Evolutionary conservation across 78 protist species (phyloP), one percentile per base, ranked within the genome.

Genomic region (Dictyostelium citrinum): DNA sequence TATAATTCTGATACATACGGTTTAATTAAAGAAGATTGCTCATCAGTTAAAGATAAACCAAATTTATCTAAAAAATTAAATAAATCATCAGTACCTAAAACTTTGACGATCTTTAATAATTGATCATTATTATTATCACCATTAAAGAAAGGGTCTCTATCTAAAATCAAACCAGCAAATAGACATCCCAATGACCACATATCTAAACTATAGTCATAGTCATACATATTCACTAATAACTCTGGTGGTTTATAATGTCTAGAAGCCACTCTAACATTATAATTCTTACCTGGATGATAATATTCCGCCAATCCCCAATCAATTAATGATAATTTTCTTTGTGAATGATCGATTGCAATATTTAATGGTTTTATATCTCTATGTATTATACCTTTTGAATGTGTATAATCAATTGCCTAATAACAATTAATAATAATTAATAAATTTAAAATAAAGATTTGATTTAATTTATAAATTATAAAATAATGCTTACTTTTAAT

Each of bases 281-380:
- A 99, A 43, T 97, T 84, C 81, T 93, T 82, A 12, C 31, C 27
- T 22, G 96, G 99, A 88, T 97, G 99, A 93, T 99, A 99, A 82
- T 97, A 99, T 79, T 99, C 99, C 5, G 99, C 99, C 31, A 99
- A 81, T 2, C 99, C 99, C 99, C 99, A 99, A 78, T 99, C 99
- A 61, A 99, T 98, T 22, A 99, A 95, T 68, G 98, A 86, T 61
- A 99, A 86, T 96, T 95, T 85, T 6, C 97, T 80, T 39, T 92
- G 39, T 24, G 71, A 82, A 90, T 98, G 99, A 91, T 99, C 99
- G 71, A 99, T 99, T 98, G 99, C 98, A 39, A 99, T 96, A 81
- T 99, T 99, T 72, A 90, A 97, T 43, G 97, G 97, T 78, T 96
- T 95, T 45, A 97, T 96, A 64, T 97, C 99, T 86, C 97, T 99